phyloP scores from a whole-genome alignment of 2,329 filamentous ascomycete species.

The Epichloe typhina region DNA sequence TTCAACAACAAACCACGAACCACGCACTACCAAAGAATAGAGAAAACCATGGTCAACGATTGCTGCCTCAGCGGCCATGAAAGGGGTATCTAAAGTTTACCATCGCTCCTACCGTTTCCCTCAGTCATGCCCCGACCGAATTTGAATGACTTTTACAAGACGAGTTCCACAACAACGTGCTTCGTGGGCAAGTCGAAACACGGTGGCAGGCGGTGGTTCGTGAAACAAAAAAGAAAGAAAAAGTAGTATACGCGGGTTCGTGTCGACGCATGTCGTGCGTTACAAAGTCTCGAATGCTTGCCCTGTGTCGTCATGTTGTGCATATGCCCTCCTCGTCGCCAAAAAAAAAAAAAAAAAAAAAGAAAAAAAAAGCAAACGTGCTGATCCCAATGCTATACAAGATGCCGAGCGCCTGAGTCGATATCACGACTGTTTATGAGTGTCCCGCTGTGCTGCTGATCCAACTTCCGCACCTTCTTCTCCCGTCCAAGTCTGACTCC shows the following conservation, averaged over 20 bases:
- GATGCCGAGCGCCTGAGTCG: constrained; percentile 11
- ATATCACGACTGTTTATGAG: background rate
- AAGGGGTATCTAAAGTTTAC: background rate
- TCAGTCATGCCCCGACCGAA: background rate
- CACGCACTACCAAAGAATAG: background rate
- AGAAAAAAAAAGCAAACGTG: constrained; percentile 1
- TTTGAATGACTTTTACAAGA: background rate
- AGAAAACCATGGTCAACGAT: background rate
- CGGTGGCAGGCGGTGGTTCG: too few species aligned
- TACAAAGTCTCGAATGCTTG: too few species aligned
- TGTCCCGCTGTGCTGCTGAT: constrained; percentile 1
- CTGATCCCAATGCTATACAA: constrained; percentile 13
- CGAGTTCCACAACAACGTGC: background rate
- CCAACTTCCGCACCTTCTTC: background rate
- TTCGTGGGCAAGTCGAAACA: too few species aligned
- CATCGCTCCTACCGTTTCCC: background rate
- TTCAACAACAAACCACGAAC: too few species aligned
- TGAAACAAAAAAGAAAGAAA: too few species aligned
- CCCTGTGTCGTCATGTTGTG: too few species aligned
- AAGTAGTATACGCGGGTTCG: too few species aligned
- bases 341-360: background rate
- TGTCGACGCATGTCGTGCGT: too few species aligned
- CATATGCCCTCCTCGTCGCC: too few species aligned
- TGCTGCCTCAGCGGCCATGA: background rate
- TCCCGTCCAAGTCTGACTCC: background rate